These are phyloP conservation scores for Anacardium occidentale DNA, from an alignment of 345 rosid genomes.

Conservation along the genomic window DNA sequence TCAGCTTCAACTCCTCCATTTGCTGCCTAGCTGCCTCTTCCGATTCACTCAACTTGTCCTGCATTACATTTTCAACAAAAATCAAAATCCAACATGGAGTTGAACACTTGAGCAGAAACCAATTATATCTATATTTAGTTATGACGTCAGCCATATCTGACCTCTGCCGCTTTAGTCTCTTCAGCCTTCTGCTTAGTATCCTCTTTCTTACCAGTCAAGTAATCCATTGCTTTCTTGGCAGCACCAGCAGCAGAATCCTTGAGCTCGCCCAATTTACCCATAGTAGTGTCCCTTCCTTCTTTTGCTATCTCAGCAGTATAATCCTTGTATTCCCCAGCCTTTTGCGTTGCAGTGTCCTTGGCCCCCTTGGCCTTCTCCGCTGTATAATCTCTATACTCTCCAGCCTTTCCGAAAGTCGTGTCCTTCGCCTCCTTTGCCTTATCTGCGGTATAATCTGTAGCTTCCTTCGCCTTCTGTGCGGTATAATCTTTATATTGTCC, in stretches of 20 bases:
- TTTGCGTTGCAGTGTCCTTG: slow-evolving; percentile 23
- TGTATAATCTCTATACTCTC: slow-evolving; percentile 26
- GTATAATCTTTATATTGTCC: slow-evolving; percentile 19
- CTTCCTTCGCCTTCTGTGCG: slow-evolving; percentile 34
- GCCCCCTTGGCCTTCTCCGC: slow-evolving; percentile 28
- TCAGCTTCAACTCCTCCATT: slow-evolving; percentile 54
- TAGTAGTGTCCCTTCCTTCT: slow-evolving; percentile 30
- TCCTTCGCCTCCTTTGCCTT: slow-evolving; percentile 24
- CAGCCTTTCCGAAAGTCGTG: slow-evolving; percentile 13
- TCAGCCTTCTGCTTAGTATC: slow-evolving; percentile 50
- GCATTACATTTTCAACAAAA: not conserved
- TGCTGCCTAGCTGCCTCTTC: slow-evolving; percentile 48
- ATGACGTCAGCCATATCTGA: not conserved
- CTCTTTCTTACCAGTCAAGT: slow-evolving; percentile 51
- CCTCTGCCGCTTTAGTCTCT: slow-evolving; percentile 36
- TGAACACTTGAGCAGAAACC: not conserved
- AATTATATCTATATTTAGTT: not conserved
- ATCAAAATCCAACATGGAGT: not conserved
- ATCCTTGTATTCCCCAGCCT: slow-evolving; percentile 26
- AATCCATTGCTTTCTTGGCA: slow-evolving; percentile 54
- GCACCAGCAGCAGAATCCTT: slow-evolving; percentile 46
- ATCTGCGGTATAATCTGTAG: slow-evolving; percentile 33
- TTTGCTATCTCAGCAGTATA: slow-evolving; percentile 30
- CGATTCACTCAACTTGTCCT: slow-evolving; percentile 49
- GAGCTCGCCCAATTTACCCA: slow-evolving; percentile 20